Base-by-base conservation (phyloP, 2,329 filamentous ascomycete genomes). In the Fusarium denticulatum region DNA sequence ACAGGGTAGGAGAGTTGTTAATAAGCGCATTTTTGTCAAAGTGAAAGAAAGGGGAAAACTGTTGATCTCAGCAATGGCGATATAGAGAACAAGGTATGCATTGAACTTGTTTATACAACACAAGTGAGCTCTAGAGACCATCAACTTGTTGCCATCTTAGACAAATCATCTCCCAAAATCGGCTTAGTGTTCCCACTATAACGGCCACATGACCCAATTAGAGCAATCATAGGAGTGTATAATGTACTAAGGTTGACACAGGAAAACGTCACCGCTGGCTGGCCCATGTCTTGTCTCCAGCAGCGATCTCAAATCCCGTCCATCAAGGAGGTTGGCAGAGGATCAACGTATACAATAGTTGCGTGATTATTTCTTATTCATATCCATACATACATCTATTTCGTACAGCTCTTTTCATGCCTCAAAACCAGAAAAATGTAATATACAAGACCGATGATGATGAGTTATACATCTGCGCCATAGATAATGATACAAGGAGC, bases 221-320 rank as follows among this genome's bases (percentile, higher is more conserved):
- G 50, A 69, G 34, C 58, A 30, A 36, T 43, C 46, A 46, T 24
- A 60, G 39, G 34, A 53, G 53, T 47, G 20, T 39, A 37, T 60
- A 60, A 39, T 47, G 40, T 22, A 20, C 7, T 5, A 9, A 40
- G 49, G 56, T 52, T 36, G 49, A 36, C 32, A 36, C 30, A 26
- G 30, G 39, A 69, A 74, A 74, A 72, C 71, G 71, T 74, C 71
- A 74, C 63, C 59, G 46, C 55, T 43, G n/a, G 46, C 58, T 43
- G 18, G 18, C 26, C 55, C 24, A 28, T 28, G 24, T 26, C 32
- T 50, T 8, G 13, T 59, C 14, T 56, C 37, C 34, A 39, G 34
- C 22, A 40, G 26, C 24, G 37, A 32, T 32, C 30, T 45, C 20
- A 20, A 57, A 22, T 24, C 37, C 20, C 20, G 30, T n/a, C 42